Percentiles rank a stretch among this genome's conserved stretches.
These are phyloP conservation scores for Calcarisporium arbuscula DNA, from an alignment of 2,329 filamentous ascomycete species.

Conservation along the genomic window DNA sequence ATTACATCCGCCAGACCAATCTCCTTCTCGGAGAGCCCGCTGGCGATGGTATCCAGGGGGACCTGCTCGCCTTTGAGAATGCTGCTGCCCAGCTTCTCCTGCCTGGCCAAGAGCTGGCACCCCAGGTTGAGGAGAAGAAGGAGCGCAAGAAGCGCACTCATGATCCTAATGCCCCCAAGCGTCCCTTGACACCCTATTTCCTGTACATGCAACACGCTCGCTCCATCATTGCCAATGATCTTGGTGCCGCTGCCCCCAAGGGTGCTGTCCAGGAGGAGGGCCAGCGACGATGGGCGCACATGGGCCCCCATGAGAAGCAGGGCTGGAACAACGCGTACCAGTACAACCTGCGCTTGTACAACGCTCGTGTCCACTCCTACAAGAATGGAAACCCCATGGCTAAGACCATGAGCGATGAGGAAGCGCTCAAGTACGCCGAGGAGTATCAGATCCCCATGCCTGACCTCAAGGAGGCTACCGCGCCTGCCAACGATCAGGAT, in stretches of 20 bases:
- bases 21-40: conserved; percentile 65
- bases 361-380: conserved; percentile 59
- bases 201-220: conserved; percentile 88
- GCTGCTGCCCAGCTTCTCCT: conserved; percentile 40
- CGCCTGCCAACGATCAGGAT: conserved; percentile 41
- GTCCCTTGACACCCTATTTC: conserved; percentile 90
- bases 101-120: conserved; percentile 30
- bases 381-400: conserved; percentile 52
- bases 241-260: conserved; percentile 69
- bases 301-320: conserved; percentile 67
- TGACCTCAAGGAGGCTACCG: conserved; percentile 36
- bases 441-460: conserved; percentile 49
- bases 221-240: conserved; percentile 70
- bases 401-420: conserved; percentile 55
- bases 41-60: conserved; percentile 39
- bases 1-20: conserved; percentile 85
- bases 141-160: conserved; percentile 82
- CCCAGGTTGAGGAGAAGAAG: conserved; percentile 64
- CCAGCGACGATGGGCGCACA: conserved; percentile 75
- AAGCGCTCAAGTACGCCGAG: conserved; percentile 56
- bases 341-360: conserved; percentile 61
- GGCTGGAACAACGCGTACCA: conserved; percentile 62
- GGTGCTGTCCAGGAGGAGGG: conserved; percentile 85
- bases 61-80: conserved; percentile 46
- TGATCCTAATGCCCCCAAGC: conserved; percentile 92